Percentiles rank a stretch among this genome's conserved stretches.
phyloP scores from a whole-genome alignment of 2,329 filamentous ascomycete species.

The Colletotrichum lini region DNA sequence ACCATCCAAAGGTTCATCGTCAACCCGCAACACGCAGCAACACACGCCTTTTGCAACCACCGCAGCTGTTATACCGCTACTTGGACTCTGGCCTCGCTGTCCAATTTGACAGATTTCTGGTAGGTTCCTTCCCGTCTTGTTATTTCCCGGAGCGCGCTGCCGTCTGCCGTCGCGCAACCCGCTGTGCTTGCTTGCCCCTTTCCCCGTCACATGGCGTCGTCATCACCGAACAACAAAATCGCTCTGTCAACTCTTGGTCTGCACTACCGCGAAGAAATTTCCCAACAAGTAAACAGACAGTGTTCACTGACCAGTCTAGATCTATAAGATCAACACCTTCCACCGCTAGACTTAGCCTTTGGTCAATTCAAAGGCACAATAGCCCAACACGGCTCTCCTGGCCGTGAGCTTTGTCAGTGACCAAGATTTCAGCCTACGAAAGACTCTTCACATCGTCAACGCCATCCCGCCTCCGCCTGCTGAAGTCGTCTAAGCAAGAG shows the following conservation, averaged over 20 bases:
- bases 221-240: conserved; percentile 29
- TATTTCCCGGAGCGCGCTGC: conserved; percentile 10
- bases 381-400: conserved; percentile 72
- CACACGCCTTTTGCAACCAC: conserved; percentile 16
- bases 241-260: conserved; percentile 6
- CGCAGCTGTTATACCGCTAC: conserved; percentile 32
- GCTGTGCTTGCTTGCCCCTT: conserved; percentile 11
- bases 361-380: conserved; percentile 76
- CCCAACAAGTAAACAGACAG: neutral
- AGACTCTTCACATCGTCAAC: conserved; percentile 78
- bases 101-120: conserved; percentile 21
- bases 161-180: conserved; percentile 18
- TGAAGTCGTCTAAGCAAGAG: conserved; percentile 62
- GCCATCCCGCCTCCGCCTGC: conserved; percentile 69
- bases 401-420: conserved; percentile 75
- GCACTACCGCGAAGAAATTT: conserved; percentile 12
- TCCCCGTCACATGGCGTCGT: conserved; percentile 37
- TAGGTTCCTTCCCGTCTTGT: conserved; percentile 17
- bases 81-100: conserved; percentile 28
- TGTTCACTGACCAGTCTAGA: conserved; percentile 33
- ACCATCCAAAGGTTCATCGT: conserved; percentile 35
- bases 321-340: conserved; percentile 40
- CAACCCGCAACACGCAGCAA: conserved; percentile 33
- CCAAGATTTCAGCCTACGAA: conserved; percentile 78
- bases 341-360: conserved; percentile 66